A percentile compares a stretch with the other conserved stretches of the same genome.
Conservation (phyloP, 2,329 filamentous ascomycete genomes). For the Daldinia sp. region DNA sequence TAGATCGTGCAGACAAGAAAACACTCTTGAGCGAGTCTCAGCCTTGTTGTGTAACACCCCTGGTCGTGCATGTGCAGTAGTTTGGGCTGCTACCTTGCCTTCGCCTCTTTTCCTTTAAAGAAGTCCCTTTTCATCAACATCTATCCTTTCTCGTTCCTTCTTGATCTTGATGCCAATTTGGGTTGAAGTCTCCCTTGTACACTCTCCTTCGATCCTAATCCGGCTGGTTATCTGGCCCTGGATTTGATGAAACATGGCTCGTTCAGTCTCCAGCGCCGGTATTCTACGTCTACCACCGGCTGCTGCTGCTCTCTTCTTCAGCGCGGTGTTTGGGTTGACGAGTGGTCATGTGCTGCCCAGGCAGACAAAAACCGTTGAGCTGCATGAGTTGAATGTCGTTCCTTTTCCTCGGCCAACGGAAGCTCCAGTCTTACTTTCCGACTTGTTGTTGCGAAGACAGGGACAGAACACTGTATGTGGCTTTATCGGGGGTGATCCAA, state of each 20-base stretch:
- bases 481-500: conserved; percentile 65
- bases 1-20: conserved; percentile 38
- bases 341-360: conserved; percentile 57
- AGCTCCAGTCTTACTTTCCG: conserved; percentile 53
- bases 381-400: conserved; percentile 56
- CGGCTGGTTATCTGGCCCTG: conserved; percentile 22
- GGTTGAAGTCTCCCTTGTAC: conserved; percentile 26
- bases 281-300: conserved; percentile 55
- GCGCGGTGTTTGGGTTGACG: conserved; percentile 51
- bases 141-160: conserved; percentile 32
- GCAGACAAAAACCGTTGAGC: conserved; percentile 55
- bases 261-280: conserved; percentile 49
- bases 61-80: conserved; percentile 31
- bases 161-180: conserved; percentile 38
- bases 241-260: conserved; percentile 49
- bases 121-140: conserved; percentile 35
- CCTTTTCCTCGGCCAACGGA: conserved; percentile 60
- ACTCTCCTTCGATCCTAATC: conserved; percentile 19
- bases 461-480: conserved; percentile 67
- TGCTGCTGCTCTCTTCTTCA: conserved; percentile 53
- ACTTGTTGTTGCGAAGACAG: conserved; percentile 57
- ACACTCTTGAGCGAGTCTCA: conserved; percentile 38
- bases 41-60: conserved; percentile 45
- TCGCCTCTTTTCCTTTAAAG: conserved; percentile 43
- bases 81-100: conserved; percentile 34